phyloP scores from a whole-genome alignment of 371 early-diverging fungal genomes.

The Mucor mucedo region DNA sequence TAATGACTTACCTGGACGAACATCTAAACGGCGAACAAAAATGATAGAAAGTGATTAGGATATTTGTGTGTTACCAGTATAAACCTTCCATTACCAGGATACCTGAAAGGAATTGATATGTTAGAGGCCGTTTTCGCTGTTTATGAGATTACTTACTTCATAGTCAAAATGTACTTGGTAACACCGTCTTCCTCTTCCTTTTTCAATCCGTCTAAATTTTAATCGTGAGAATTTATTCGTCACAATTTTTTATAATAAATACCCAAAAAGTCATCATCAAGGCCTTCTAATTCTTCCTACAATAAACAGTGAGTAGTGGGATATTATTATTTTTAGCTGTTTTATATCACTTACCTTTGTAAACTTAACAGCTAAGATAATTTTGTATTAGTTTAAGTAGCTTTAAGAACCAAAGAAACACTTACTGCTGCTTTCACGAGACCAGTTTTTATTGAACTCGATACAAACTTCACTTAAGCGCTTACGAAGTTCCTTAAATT shows the following conservation, averaged over 20 bases:
- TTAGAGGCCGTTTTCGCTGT: background rate
- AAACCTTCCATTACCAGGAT: constrained; percentile 40
- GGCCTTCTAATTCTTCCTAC: constrained; percentile 75
- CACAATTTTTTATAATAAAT: constrained; percentile 24
- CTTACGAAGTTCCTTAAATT: constrained; percentile 69
- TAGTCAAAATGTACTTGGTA: constrained; percentile 70
- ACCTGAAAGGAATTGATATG: constrained; percentile 17
- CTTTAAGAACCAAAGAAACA: background rate
- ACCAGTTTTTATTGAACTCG: constrained; percentile 68
- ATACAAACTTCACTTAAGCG: constrained; percentile 70
- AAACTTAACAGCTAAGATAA: constrained; percentile 44
- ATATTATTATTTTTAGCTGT: background rate
- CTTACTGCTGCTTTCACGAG: constrained; percentile 62
- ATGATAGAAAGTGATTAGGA: background rate
- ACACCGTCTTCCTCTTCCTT: constrained; percentile 66
- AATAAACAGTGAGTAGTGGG: constrained; percentile 9
- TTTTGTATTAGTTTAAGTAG: background rate
- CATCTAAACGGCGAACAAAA: constrained; percentile 31
- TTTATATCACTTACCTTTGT: constrained; percentile 37
- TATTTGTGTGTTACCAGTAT: background rate
- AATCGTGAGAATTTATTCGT: background rate
- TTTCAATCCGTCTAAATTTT: constrained; percentile 42
- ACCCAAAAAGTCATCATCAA: constrained; percentile 76
- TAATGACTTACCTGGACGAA: constrained; percentile 46
- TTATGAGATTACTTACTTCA: constrained; percentile 61